A percentile compares a stretch with the other conserved stretches of the same genome.
Conservation (phyloP, 129 eudicot genomes). For the Sambucus nigra region DNA sequence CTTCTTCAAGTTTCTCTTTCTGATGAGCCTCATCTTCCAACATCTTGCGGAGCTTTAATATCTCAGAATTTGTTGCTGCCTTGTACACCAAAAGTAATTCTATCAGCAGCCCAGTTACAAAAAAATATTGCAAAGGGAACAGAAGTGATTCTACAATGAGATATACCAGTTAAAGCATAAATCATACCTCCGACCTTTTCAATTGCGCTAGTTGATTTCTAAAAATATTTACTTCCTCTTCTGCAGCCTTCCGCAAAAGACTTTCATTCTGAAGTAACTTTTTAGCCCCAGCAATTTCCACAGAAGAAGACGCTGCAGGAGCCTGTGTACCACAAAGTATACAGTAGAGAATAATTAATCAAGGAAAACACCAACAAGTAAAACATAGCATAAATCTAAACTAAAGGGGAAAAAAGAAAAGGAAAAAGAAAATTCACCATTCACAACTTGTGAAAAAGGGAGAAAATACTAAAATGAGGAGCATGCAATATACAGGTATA, state of each 20-base stretch:
- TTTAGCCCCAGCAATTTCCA: constrained; percentile 52
- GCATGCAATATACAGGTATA: too few species aligned
- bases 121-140: not conserved
- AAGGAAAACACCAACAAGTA: not conserved
- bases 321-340: constrained; percentile 7
- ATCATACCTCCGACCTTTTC: constrained; percentile 65
- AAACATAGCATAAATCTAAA: not conserved
- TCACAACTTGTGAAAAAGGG: too few species aligned
- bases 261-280: constrained; percentile 62
- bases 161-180: not conserved
- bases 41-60: constrained; percentile 51
- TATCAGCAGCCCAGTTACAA: constrained; percentile 11
- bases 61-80: constrained; percentile 64
- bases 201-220: constrained; percentile 47
- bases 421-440: not conserved
- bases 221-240: constrained; percentile 54
- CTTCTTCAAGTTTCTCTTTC: constrained; percentile 74
- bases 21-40: constrained; percentile 55
- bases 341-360: not conserved
- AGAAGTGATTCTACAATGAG: not conserved
- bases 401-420: not conserved
- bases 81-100: constrained; percentile 19
- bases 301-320: constrained; percentile 11
- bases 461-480: too few species aligned
- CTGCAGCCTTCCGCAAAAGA: constrained; percentile 47